Evolutionary conservation across 306 rosid genomes (phyloP).

Genomic region (Styphnolobium japonicum): DNA sequence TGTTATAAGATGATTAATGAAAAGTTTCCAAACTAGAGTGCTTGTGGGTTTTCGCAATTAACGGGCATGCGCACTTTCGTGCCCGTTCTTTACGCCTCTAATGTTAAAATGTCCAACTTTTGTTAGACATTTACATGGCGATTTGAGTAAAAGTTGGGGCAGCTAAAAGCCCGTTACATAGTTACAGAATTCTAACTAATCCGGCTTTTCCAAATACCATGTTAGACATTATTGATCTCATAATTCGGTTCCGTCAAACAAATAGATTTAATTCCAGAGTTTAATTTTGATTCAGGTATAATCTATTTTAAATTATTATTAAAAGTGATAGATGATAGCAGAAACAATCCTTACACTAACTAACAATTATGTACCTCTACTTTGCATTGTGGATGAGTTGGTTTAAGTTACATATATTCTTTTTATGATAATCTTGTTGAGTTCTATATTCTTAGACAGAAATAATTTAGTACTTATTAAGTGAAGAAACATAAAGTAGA

Average conservation of each 20-base stretch:
- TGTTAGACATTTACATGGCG: background rate
- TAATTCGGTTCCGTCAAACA: background rate
- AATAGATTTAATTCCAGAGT: too few relatives aligned
- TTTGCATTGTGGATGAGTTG: too few relatives aligned
- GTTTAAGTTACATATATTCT: too few relatives aligned
- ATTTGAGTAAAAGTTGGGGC: background rate
- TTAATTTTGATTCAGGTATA: too few relatives aligned
- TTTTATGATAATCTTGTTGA: too few relatives aligned
- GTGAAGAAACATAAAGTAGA: too few relatives aligned
- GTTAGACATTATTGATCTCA: background rate
- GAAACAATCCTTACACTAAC: too few relatives aligned
- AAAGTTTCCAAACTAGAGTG: background rate
- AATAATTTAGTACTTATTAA: too few relatives aligned
- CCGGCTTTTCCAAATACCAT: background rate
- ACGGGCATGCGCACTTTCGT: background rate
- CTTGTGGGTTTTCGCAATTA: background rate
- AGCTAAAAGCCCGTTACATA: background rate
- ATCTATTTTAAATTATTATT: too few relatives aligned
- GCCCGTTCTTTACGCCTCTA: background rate
- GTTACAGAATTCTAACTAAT: background rate
- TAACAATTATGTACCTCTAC: too few relatives aligned
- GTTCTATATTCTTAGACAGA: too few relatives aligned
- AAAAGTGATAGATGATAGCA: too few relatives aligned
- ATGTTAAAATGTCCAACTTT: constrained; percentile 26
- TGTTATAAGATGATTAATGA: background rate